Evolutionary conservation across 2,329 filamentous ascomycete species (phyloP).

Genomic region (Xylariaceae sp.): DNA sequence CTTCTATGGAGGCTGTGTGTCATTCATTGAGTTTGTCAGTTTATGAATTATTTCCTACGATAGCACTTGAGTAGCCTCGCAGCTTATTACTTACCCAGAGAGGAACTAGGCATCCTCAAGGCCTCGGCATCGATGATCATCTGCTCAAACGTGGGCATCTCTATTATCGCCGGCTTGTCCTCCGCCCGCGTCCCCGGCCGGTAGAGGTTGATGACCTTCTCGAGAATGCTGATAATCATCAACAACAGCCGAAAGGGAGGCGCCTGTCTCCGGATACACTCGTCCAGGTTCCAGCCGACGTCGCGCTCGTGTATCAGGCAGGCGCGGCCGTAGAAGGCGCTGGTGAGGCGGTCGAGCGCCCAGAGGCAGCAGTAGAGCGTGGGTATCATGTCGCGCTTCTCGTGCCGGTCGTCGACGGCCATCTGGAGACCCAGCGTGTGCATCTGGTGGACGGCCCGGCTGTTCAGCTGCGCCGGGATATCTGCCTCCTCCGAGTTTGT

Average conservation of each 20-base stretch:
- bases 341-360: conserved; percentile 55
- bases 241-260: conserved; percentile 54
- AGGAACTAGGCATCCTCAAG: conserved; percentile 41
- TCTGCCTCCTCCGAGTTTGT: conserved; percentile 49
- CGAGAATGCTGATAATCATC: conserved; percentile 48
- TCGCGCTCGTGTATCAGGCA: conserved; percentile 57
- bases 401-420: conserved; percentile 26
- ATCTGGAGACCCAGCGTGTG: conserved; percentile 54
- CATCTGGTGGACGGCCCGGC: conserved; percentile 51
- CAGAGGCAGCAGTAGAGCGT: conserved; percentile 53
- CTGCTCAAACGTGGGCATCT: conserved; percentile 52
- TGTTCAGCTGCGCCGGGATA: conserved; percentile 47
- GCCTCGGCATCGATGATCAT: conserved; percentile 52
- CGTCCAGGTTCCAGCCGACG: conserved; percentile 47
- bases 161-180: conserved; percentile 44
- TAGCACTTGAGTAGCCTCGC: background rate
- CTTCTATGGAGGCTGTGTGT: conserved; percentile 50
- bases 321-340: conserved; percentile 55
- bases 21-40: conserved; percentile 18
- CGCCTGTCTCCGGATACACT: conserved; percentile 44
- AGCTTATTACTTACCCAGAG: conserved; percentile 44
- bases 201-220: conserved; percentile 56
- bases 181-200: conserved; percentile 47
- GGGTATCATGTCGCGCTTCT: conserved; percentile 37
- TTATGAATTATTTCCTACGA: background rate